Evolutionary conservation across 345 rosid genomes (phyloP).

Genomic region (Rhodomyrtus tomentosa): DNA sequence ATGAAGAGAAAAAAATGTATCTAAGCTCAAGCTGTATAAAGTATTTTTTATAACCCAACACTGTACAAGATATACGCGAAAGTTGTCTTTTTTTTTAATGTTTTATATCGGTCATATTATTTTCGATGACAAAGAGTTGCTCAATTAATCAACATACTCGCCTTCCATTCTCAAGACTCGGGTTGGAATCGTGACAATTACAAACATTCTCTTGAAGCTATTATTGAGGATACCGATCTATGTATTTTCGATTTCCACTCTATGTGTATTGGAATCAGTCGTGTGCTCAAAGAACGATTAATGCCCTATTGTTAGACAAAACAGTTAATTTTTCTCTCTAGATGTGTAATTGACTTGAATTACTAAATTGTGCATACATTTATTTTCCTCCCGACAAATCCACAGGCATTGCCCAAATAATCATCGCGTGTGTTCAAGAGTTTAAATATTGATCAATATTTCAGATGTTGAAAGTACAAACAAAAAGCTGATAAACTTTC

Average conservation of each 20-base stretch:
- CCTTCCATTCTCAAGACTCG: not conserved
- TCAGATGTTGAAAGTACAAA: not conserved
- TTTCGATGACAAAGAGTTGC: not conserved
- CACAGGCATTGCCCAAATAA: not conserved
- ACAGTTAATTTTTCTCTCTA: not conserved
- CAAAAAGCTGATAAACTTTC: not conserved
- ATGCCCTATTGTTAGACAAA: not conserved
- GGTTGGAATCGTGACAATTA: not conserved
- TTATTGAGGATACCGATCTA: not conserved
- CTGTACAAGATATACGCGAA: not conserved
- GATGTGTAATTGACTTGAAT: not conserved
- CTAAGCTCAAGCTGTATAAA: not conserved
- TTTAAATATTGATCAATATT: too few species aligned
- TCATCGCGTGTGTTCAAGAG: too few species aligned
- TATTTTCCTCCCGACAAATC: not conserved
- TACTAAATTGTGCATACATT: not conserved
- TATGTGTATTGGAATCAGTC: not conserved
- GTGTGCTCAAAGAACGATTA: not conserved
- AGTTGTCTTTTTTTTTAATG: too few species aligned
- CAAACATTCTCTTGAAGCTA: not conserved
- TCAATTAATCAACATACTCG: not conserved
- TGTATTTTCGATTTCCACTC: not conserved
- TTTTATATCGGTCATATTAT: not conserved
- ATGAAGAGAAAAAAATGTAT: not conserved
- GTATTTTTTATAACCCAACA: not conserved